Evolutionary conservation across 495 filamentous ascomycete species (phyloP), one percentile per base, ranked within the genome.

Genomic region (Cercophora scortea): DNA sequence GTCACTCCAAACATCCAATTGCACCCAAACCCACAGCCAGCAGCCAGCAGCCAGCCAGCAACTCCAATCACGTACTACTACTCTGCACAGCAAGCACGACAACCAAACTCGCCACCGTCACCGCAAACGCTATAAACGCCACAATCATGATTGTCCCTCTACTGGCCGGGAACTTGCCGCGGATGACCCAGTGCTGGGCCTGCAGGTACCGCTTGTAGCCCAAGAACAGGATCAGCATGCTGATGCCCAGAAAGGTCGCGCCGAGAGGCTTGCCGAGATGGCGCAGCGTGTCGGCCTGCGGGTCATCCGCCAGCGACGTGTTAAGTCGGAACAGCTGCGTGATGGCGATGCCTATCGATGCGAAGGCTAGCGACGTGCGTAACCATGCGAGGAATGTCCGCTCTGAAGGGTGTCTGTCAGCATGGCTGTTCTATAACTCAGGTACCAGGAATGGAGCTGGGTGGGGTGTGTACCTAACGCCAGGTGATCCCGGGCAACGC

Each of bases 361-460:
- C 94, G 65, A 98, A 98, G 45, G 92, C 89, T 42, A 98, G 79
- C 17, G 90, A 96, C 15, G 93, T 98, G 43, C 93, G 83, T 44
- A 98, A 80, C 93, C 93, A 98, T 46, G 93, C 93, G 17, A 98
- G 82, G 69, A 97, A 98, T 3, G 93, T 98, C 32, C 93, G 85
- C 70, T 98, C 93, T 96, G 61, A 12, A 7, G n/a, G 25, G 5
- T 25, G 25, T 5, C 15, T 17, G 47, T 49, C 15, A 49, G 36
- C 35, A 25, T 5, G 5, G 5, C 25, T n/a, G n/a, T 36, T 42
- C 40, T 7, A 11, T n/a, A 6, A 42, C 7, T 33, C 45, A 48
- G 36, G 43, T 43, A 55, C 44, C 57, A 55, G 47, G 12, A 47
- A 1, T 33, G 18, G 42, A 47, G 43, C 34, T 9, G 42, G 9